Base-by-base conservation (phyloP, 768 basidiomycete species). In the Thelephora aurantiotincta region DNA sequence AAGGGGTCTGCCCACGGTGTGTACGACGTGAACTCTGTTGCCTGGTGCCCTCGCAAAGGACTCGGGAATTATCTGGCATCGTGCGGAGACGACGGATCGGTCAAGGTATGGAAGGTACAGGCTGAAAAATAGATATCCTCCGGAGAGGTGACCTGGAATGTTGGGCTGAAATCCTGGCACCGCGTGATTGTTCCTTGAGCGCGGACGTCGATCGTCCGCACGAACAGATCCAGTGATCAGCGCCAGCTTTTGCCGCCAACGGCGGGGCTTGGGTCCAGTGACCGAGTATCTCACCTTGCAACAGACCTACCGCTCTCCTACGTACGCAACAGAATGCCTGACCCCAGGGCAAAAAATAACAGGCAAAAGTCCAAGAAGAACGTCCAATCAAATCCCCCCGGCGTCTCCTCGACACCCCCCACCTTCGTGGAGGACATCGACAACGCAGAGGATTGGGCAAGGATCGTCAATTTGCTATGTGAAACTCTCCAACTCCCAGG, bases 1-100 rank as follows among this genome's bases (percentile, higher is more conserved):
- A 52, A 82, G 2, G 64, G 73, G 14, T 65, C 73, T 11, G 82
- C 88, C 1, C 96, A 99, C 57, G 85, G 76, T 1, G 79, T 89
- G 1, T 69, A 75, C 54, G 96, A 99, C 58, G 74, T 92, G 20
- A 98, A 99, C 63, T 68, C 76, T 11, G 73, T 94, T 18, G 69
- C 72, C 2, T 98, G 92, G 90, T 91, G 88, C 64, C 75, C 81
- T 1, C 66, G 82, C 33, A 58, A 65, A 16, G 83, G 81, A 1
- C 70, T 68, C 43, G 70, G 77, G 50, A 72, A 82, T 51, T 46
- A 93, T 3, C 63, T 97, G 2, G 87, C 84, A 1, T 89, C 83
- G 2, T 75, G 81, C 4, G 91, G 86, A 0, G 94, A 99, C 58
- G 94, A 97, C 60, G 86, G 89, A 6, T 59, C 67, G 26, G 72